Conservation (phyloP, 2,329 filamentous ascomycete genomes). For the Diaporthe eres region DNA sequence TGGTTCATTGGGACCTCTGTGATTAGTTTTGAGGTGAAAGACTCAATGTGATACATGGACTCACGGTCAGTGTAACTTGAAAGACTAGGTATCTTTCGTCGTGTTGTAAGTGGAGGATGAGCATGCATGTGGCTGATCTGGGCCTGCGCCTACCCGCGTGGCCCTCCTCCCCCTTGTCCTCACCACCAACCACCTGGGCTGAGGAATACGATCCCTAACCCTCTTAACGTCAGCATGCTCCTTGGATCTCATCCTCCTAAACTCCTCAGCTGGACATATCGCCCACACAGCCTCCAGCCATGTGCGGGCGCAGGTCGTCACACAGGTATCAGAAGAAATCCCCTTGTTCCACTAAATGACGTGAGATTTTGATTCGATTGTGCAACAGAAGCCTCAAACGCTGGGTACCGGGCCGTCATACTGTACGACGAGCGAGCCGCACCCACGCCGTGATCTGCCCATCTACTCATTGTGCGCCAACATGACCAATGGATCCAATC, state of each 20-base stretch:
- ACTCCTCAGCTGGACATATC: background rate
- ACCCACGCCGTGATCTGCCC: background rate
- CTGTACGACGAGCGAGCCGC: background rate
- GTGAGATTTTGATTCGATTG: background rate
- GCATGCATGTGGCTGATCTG: constrained; percentile 28
- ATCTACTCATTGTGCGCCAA: too few species aligned
- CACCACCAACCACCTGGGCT: too few species aligned
- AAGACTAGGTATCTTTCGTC: background rate
- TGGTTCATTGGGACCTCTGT: background rate
- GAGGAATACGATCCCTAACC: background rate
- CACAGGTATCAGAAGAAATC: background rate
- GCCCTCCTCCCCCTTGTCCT: background rate
- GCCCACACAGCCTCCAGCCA: background rate
- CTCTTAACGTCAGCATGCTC: background rate
- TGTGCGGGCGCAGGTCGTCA: background rate
- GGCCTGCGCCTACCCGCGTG: constrained; percentile 16
- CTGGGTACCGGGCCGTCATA: background rate
- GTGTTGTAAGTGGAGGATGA: background rate
- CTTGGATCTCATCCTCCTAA: background rate
- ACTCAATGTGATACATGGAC: background rate
- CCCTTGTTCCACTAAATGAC: background rate
- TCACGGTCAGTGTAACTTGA: constrained; percentile 6
- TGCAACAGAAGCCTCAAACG: background rate
- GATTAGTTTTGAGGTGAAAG: background rate
- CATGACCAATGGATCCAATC: too few species aligned